These are phyloP conservation scores for Penicillium sp. DNA, from an alignment of 2,329 filamentous ascomycete genomes.

Conservation along the genomic window DNA sequence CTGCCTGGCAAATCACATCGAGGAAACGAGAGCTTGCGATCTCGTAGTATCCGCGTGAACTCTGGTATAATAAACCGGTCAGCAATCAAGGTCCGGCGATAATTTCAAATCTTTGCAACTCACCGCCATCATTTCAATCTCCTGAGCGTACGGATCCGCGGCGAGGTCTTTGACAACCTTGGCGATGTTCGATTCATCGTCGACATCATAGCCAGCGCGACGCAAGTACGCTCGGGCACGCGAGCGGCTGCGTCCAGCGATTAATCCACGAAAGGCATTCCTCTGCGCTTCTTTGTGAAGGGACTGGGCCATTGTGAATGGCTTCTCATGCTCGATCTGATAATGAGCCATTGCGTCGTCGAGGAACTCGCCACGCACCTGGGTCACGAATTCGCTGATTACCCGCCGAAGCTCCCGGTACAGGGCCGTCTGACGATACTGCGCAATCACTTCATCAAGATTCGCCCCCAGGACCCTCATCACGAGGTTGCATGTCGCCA, in stretches of 20 bases:
- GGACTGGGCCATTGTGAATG: slow-evolving; percentile 55
- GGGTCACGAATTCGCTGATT: slow-evolving; percentile 51
- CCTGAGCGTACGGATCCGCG: slow-evolving; percentile 36
- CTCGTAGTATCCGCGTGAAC: slow-evolving; percentile 41
- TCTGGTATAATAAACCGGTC: slow-evolving; percentile 22
- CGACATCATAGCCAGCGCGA: slow-evolving; percentile 12
- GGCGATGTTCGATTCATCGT: slow-evolving; percentile 22
- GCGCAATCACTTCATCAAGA: slow-evolving; percentile 43
- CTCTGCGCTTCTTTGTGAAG: slow-evolving; percentile 26
- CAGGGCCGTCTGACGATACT: slow-evolving; percentile 38
- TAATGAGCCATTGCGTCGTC: slow-evolving; percentile 55
- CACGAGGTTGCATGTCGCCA: slow-evolving; percentile 32
- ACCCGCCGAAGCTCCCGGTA: slow-evolving; percentile 39
- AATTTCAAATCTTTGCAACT: slow-evolving; percentile 10
- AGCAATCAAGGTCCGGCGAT: slow-evolving; percentile 2
- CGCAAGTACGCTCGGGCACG: slow-evolving; percentile 20
- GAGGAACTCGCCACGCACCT: slow-evolving; percentile 40
- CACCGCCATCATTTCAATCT: slow-evolving; percentile 47
- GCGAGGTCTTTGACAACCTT: slow-evolving; percentile 31
- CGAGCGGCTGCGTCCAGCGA: slow-evolving; percentile 17
- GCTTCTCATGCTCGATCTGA: slow-evolving; percentile 55
- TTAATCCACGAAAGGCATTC: slow-evolving; percentile 14
- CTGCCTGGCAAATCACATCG: slow-evolving; percentile 41
- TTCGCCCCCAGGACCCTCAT: slow-evolving; percentile 45
- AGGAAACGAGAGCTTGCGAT: slow-evolving; percentile 42